Evolutionary conservation across 495 filamentous ascomycete species (phyloP), one percentile per base, ranked within the genome.

Genomic region (Tuber melanosporum): DNA sequence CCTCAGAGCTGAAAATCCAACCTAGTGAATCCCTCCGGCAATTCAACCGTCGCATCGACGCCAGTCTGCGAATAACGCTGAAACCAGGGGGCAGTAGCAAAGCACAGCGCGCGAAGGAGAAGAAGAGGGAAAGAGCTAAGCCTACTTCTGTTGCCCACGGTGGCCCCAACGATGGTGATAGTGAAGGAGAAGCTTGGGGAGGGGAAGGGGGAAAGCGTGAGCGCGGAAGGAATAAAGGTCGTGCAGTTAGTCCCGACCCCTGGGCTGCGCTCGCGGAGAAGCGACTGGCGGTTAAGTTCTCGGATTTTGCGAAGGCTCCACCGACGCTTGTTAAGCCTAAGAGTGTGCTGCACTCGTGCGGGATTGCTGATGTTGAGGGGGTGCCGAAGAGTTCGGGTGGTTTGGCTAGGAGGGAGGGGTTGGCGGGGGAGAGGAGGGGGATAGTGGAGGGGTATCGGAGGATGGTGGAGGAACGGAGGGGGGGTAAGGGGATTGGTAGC

Each of bases 11-110:
- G 17, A 77, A 78, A 7, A 97, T 99, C 72, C 86, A 89, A 17
- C 93, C 94, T 0, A 92, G 92, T 32, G 95, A 99, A 84, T 87
- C 88, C 42, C 86, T 99, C 76, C 90, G 89, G 2, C 92, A 95
- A 75, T 99, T 97, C 83, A 86, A 89, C 3, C 91, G 92, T 57
- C 90, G 95, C 9, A 95, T 99, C 12, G 91, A 98, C 81, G 91
- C 92, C 43, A 91, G 92, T 3, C 85, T 99, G 39, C 95, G 95
- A 0, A 83, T 99, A 15, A 85, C 92, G 77, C 88, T 91, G 32
- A 88, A 85, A 79, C 80, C 75, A 22, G 74, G 75, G 72, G 74
- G 74, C n/a, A 81, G 77, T 44, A 32, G 19, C 8, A 45, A 57
- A 42, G 57, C 66, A 10, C 89, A 89, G 70, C 87, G 89, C 71